phyloP scores from a whole-genome alignment of 1,284 basidiomycete genomes.

The Tilletia indica region DNA sequence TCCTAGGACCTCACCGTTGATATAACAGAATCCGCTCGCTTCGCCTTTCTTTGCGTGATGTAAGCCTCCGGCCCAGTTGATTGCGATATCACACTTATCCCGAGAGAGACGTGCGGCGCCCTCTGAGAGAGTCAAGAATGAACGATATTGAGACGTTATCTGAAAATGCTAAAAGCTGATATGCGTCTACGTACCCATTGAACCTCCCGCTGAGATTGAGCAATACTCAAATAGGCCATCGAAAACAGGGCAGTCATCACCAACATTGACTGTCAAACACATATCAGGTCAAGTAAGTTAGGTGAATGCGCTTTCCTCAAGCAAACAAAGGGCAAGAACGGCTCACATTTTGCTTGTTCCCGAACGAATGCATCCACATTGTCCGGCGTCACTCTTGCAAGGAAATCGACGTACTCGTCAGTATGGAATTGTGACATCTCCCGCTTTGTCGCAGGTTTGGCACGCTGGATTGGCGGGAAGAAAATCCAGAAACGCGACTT shows the following conservation, averaged over 20 bases:
- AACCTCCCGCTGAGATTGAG: conserved; percentile 95
- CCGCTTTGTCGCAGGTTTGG: conserved; percentile 96
- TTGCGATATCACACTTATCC: conserved; percentile 97
- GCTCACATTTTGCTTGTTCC: conserved; percentile 91
- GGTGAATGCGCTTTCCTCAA: too few relatives aligned
- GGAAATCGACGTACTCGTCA: conserved; percentile 88
- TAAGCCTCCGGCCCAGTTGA: conserved; percentile 97
- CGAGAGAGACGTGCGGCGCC: conserved; percentile 89
- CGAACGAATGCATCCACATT: conserved; percentile 84
- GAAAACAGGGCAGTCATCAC: conserved; percentile 97
- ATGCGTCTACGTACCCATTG: conserved; percentile 75
- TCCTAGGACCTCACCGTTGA: conserved; percentile 67
- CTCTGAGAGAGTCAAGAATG: conserved; percentile 63
- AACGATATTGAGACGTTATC: neutral
- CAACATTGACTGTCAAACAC: conserved; percentile 67
- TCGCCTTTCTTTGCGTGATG: conserved; percentile 99
- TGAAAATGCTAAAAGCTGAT: neutral
- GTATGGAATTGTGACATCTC: conserved; percentile 96
- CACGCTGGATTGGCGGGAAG: conserved; percentile 61
- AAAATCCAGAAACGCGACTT: conserved; percentile 11
- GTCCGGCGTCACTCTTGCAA: conserved; percentile 77
- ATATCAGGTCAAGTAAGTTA: neutral
- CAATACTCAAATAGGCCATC: conserved; percentile 98
- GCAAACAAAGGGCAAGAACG: neutral
- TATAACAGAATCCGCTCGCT: conserved; percentile 97